Evolutionary conservation across 768 basidiomycete species (phyloP).

Genomic region (Trametes cingulata): DNA sequence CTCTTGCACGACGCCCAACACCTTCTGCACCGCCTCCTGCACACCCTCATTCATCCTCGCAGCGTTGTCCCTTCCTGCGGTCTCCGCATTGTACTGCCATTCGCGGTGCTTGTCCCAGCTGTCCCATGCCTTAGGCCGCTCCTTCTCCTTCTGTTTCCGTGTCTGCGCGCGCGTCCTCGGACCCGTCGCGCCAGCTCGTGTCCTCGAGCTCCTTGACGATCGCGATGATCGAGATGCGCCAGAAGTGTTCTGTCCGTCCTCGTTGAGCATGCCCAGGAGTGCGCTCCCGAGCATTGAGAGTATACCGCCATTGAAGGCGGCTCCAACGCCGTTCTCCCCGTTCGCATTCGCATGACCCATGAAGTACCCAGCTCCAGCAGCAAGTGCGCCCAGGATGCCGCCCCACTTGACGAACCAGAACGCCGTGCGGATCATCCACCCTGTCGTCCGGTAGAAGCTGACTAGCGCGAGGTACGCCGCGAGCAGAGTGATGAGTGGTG

Average conservation of each 20-base stretch:
- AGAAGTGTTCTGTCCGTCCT: slow-evolving; percentile 29
- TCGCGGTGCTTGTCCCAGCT: slow-evolving; percentile 60
- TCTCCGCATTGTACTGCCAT: slow-evolving; percentile 50
- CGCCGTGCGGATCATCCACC: slow-evolving; percentile 66
- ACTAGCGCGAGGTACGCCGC: slow-evolving; percentile 75
- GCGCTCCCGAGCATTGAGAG: slow-evolving; percentile 42
- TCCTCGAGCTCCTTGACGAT: slow-evolving; percentile 15
- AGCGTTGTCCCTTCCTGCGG: slow-evolving; percentile 27
- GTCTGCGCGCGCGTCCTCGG: slow-evolving; percentile 13
- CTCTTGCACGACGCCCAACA: slow-evolving; percentile 47
- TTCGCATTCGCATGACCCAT: slow-evolving; percentile 37
- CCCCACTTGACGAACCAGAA: slow-evolving; percentile 83
- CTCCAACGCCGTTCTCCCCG: slow-evolving; percentile 37
- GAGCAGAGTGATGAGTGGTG: slow-evolving; percentile 72
- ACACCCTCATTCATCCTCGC: slow-evolving; percentile 22
- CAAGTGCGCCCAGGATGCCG: slow-evolving; percentile 51
- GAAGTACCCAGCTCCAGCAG: slow-evolving; percentile 58
- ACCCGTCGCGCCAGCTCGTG: slow-evolving; percentile 22
- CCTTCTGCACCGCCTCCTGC: slow-evolving; percentile 42
- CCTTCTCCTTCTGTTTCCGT: slow-evolving; percentile 13
- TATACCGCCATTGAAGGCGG: slow-evolving; percentile 33
- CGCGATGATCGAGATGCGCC: slow-evolving; percentile 22
- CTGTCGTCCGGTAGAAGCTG: slow-evolving; percentile 77
- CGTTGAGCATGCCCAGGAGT: slow-evolving; percentile 46
- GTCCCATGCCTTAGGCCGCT: slow-evolving; percentile 60